phyloP scores from a whole-genome alignment of 441 rosid genomes.

The Viola pubescens region DNA sequence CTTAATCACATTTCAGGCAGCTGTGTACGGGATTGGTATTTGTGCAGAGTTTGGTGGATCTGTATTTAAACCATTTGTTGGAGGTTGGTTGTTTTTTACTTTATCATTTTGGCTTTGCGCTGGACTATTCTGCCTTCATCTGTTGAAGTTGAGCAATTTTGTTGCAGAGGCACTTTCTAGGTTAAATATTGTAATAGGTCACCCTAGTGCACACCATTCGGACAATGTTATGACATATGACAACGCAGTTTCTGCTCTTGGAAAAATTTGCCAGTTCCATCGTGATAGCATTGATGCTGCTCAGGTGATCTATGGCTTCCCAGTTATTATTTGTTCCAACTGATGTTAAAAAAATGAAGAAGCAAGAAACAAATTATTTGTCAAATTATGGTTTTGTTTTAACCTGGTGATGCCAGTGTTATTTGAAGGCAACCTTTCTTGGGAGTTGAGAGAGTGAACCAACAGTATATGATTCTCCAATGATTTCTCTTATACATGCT shows the following conservation, averaged over 20 bases:
- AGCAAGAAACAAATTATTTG: no score
- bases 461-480: not conserved
- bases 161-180: conserved; percentile 93
- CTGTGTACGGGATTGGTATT: conserved; percentile 97
- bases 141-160: conserved; percentile 18
- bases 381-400: no score
- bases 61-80: conserved; percentile 89
- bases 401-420: no score
- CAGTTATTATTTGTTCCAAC: no score
- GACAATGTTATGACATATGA: conserved; percentile 97
- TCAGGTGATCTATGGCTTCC: conserved; percentile 39
- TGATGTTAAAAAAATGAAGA: no score
- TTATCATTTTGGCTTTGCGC: not conserved
- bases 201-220: conserved; percentile 69
- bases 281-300: conserved; percentile 83
- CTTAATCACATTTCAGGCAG: conserved; percentile 50
- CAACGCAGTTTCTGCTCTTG: conserved; percentile 98
- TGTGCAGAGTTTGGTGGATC: conserved; percentile 97
- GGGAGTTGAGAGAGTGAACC: not conserved
- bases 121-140: not conserved
- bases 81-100: conserved; percentile 39
- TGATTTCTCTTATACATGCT: conserved; percentile 1
- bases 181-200: conserved; percentile 73
- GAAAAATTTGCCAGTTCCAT: conserved; percentile 91
- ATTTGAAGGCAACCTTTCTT: no score